Evolutionary conservation across 2,329 filamentous ascomycete genomes (phyloP).

Genomic region (Sporothrix sp.): DNA sequence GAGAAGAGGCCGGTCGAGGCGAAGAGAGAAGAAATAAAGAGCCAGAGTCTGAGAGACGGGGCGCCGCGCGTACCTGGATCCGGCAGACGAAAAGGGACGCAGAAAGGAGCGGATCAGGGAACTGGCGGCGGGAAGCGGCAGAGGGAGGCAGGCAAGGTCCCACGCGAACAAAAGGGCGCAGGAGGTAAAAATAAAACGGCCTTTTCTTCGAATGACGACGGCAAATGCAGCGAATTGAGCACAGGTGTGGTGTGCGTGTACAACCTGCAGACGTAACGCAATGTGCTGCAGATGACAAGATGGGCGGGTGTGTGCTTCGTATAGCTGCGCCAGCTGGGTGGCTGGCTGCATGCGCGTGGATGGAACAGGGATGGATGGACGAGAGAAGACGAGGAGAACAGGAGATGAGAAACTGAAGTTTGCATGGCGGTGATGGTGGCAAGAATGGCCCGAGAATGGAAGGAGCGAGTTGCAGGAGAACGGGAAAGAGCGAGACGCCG

Average conservation of each 20-base stretch:
- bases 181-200: too few relatives aligned
- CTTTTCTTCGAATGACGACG: too few relatives aligned
- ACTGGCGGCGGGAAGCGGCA: not conserved
- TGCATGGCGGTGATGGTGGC: not conserved
- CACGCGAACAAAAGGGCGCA: not conserved
- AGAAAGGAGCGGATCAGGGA: not conserved
- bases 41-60: not conserved
- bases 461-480: too few relatives aligned
- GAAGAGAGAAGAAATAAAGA: not conserved
- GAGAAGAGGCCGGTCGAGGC: not conserved
- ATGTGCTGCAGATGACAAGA: conserved; percentile 8
- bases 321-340: not conserved
- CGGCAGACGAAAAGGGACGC: not conserved
- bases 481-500: not conserved
- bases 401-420: not conserved
- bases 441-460: not conserved
- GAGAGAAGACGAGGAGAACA: not conserved
- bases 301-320: not conserved
- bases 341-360: conserved; percentile 2
- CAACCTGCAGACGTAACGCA: conserved; percentile 8
- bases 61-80: conserved; percentile 11
- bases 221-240: too few relatives aligned
- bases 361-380: not conserved
- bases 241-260: conserved; percentile 5
- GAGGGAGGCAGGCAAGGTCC: not conserved